These are phyloP conservation scores for Rickenella mellea DNA, from an alignment of 768 basidiomycete species.

Conservation along the genomic window DNA sequence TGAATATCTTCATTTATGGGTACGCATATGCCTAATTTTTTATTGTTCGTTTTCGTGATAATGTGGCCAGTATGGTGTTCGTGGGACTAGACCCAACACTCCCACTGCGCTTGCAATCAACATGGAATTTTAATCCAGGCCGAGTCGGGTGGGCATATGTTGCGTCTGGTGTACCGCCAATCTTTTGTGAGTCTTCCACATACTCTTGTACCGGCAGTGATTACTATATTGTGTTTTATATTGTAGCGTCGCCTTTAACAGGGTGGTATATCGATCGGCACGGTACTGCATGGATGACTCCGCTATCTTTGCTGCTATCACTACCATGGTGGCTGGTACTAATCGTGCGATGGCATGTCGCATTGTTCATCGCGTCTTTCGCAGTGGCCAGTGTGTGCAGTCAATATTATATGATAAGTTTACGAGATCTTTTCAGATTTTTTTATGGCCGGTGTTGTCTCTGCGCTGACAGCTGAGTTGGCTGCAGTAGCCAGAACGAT, in stretches of 20 bases:
- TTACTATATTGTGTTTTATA: no score
- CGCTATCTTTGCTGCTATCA: constrained; percentile 36
- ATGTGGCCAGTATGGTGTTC: constrained; percentile 31
- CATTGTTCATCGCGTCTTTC: constrained; percentile 38
- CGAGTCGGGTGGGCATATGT: constrained; percentile 60
- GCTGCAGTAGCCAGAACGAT: constrained; percentile 47
- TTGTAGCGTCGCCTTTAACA: constrained; percentile 46
- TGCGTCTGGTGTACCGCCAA: constrained; percentile 50
- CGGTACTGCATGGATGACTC: constrained; percentile 47
- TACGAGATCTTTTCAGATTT: constrained; percentile 45
- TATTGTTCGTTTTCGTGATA: no score
- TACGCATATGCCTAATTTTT: constrained; percentile 16
- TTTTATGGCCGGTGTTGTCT: constrained; percentile 47
- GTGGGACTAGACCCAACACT: constrained; percentile 47
- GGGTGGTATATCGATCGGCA: constrained; percentile 48
- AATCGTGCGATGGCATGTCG: constrained; percentile 33
- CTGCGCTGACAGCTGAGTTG: constrained; percentile 59
- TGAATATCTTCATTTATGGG: constrained; percentile 46
- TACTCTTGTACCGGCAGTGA: not conserved
- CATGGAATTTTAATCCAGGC: constrained; percentile 38
- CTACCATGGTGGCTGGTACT: constrained; percentile 59
- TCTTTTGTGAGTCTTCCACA: constrained; percentile 43
- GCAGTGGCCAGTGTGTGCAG: constrained; percentile 46
- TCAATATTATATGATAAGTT: no score
- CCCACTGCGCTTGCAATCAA: constrained; percentile 40